phyloP scores from a whole-genome alignment of 2,329 filamentous ascomycete species.

The Neonectria sp. region DNA sequence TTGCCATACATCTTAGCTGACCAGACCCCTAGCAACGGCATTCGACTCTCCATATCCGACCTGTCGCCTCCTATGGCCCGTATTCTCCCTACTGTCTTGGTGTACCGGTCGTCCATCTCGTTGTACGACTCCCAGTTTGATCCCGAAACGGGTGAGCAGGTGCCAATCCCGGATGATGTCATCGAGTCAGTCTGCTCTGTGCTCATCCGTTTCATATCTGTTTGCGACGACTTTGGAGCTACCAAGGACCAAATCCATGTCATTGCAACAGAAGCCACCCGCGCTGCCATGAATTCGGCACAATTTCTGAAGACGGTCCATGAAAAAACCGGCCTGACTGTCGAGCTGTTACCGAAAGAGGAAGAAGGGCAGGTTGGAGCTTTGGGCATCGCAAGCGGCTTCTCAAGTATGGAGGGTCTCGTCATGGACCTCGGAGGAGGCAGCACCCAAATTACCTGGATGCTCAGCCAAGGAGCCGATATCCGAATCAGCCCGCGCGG shows the following conservation, averaged over 20 bases:
- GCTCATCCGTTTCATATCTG: conserved; percentile 47
- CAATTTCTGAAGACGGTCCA: conserved; percentile 60
- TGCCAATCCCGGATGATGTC: conserved; percentile 49
- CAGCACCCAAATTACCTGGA: conserved; percentile 79
- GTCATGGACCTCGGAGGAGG: conserved; percentile 83
- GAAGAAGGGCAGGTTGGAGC: conserved; percentile 78
- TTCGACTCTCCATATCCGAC: conserved; percentile 76
- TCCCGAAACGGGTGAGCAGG: conserved; percentile 48
- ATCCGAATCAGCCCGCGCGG: conserved; percentile 67
- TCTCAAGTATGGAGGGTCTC: conserved; percentile 72
- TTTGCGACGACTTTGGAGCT: conserved; percentile 48
- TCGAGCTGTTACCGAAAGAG: conserved; percentile 74
- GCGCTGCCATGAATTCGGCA: conserved; percentile 49
- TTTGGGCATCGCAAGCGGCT: conserved; percentile 76
- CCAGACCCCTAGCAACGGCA: conserved; percentile 70
- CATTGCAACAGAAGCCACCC: conserved; percentile 52
- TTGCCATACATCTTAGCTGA: conserved; percentile 22
- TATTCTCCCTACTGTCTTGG: conserved; percentile 66
- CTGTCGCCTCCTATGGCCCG: conserved; percentile 66
- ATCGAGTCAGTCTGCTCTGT: conserved; percentile 48
- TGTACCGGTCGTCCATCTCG: conserved; percentile 52
- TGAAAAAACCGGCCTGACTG: conserved; percentile 70
- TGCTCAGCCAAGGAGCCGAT: conserved; percentile 65
- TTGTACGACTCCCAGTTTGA: conserved; percentile 53
- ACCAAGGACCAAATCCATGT: conserved; percentile 47